Evolutionary conservation across 139 green algal genomes (phyloP), one percentile per base, ranked within the genome.

Genomic region (Tetradesmus lagerheimii): DNA sequence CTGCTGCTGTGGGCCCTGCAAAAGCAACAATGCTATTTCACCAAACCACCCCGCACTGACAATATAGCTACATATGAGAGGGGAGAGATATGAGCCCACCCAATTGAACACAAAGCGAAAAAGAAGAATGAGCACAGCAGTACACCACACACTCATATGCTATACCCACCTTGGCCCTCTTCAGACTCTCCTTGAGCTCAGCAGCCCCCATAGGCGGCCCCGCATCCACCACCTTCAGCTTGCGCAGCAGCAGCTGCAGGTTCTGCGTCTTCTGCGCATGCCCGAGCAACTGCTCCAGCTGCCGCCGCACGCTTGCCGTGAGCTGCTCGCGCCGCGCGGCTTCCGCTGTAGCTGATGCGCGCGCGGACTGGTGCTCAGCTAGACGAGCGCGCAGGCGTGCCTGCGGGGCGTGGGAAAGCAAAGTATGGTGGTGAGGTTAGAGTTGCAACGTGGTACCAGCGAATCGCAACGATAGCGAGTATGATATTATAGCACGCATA

Each of bases 231-330:
- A 84, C 85, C 25, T 64, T 37, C 31, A 89, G 85, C 85, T 83
- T 84, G 29, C 45, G 25, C 71, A 89, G 71, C 85, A 89, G 71
- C 85, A 76, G 1, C 50, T 29, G 34, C 43, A 89, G 34, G 45
- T 53, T 83, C 41, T 43, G 39, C n/a, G 20, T 41, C 43, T 84
- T 89, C 0, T 84, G 11, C 25, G 67, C 66, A 4, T 39, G n/a
- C 15, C 71, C 85, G 6, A 89, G 35, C 85, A 82, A 18, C 41
- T 38, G 4, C 2, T 89, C 85, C 31, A 89, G 43, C 85, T 89
- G 71, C 1, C 38, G n/a, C 29, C 85, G 85, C 25, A 75, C 74
- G 29, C 34, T n/a, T 34, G 45, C 31, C 2, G 74, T 50, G 0
- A 76, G 39, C 67, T 53, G 64, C 25, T 89, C 71, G 6, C 67